Evolutionary conservation across 2,329 filamentous ascomycete species (phyloP).

Genomic region (Emergomyces pasteurianus): DNA sequence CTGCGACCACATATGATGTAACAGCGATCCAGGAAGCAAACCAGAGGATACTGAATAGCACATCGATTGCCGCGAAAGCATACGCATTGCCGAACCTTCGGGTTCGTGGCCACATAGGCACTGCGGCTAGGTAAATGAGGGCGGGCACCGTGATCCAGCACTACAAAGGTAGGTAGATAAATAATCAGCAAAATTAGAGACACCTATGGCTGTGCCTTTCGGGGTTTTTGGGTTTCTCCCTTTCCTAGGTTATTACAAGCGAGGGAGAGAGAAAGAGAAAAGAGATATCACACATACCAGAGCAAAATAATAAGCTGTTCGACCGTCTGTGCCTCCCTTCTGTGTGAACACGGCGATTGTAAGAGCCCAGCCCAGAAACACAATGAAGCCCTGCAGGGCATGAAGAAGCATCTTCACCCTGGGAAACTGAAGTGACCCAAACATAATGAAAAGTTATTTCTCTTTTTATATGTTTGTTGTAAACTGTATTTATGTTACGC

Average conservation of each 20-base stretch:
- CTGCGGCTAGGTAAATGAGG: constrained; percentile 47
- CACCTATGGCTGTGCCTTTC: background rate
- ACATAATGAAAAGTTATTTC: constrained; percentile 3
- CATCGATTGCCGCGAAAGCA: constrained; percentile 45
- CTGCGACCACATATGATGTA: constrained; percentile 44
- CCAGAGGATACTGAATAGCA: constrained; percentile 45
- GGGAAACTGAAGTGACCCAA: constrained; percentile 7
- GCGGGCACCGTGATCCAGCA: constrained; percentile 49
- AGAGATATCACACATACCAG: constrained; percentile 34
- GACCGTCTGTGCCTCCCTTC: constrained; percentile 40
- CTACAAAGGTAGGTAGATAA: constrained; percentile 23
- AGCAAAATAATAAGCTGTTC: constrained; percentile 45
- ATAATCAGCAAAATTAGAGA: background rate
- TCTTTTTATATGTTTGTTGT: background rate
- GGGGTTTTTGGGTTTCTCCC: background rate
- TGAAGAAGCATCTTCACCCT: constrained; percentile 46
- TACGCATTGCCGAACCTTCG: constrained; percentile 48
- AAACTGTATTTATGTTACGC: background rate
- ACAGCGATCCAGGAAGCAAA: constrained; percentile 47
- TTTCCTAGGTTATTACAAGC: background rate
- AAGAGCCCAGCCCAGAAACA: constrained; percentile 47
- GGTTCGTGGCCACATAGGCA: constrained; percentile 49
- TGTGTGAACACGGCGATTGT: constrained; percentile 48
- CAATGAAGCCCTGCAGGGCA: constrained; percentile 41
- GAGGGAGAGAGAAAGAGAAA: background rate